Percentiles rank a stretch among this genome's conserved stretches.
Evolutionary conservation across 768 basidiomycete genomes (phyloP).

Genomic region (Pleurotus sapidus): DNA sequence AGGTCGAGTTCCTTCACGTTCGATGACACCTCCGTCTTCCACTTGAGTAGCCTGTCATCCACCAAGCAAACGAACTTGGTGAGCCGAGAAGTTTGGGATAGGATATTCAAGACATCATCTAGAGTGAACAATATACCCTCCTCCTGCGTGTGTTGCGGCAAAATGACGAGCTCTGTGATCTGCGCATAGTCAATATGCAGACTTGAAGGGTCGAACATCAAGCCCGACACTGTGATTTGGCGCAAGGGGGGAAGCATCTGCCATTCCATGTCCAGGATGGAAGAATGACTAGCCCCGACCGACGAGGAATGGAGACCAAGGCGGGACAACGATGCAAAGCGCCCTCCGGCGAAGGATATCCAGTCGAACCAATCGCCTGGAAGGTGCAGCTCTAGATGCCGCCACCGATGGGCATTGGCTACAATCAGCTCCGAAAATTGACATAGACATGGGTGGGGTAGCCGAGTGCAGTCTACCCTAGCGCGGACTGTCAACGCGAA

Average conservation of each 20-base stretch:
- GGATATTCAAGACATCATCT: neutral
- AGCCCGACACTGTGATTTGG: neutral
- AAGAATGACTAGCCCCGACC: neutral
- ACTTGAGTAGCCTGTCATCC: neutral
- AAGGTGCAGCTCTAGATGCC: neutral
- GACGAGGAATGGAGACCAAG: neutral
- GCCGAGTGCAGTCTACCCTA: neutral
- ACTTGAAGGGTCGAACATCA: neutral
- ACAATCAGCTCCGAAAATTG: slow-evolving; percentile 1
- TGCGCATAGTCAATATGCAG: neutral
- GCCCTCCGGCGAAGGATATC: neutral
- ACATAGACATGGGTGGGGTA: neutral
- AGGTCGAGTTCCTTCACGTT: slow-evolving; percentile 3
- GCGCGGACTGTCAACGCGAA: neutral
- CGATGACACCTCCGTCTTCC: neutral
- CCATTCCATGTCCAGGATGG: neutral
- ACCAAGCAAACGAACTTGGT: neutral
- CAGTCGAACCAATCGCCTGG: slow-evolving; percentile 1
- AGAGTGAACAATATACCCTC: neutral
- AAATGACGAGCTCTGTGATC: slow-evolving; percentile 3
- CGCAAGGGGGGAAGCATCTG: neutral
- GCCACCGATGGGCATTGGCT: neutral
- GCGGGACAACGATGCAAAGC: neutral
- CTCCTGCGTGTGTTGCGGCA: neutral
- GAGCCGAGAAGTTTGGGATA: neutral